These are phyloP conservation scores for Fusarium sp. DNA, from an alignment of 2,329 filamentous ascomycete genomes.

Conservation along the genomic window DNA sequence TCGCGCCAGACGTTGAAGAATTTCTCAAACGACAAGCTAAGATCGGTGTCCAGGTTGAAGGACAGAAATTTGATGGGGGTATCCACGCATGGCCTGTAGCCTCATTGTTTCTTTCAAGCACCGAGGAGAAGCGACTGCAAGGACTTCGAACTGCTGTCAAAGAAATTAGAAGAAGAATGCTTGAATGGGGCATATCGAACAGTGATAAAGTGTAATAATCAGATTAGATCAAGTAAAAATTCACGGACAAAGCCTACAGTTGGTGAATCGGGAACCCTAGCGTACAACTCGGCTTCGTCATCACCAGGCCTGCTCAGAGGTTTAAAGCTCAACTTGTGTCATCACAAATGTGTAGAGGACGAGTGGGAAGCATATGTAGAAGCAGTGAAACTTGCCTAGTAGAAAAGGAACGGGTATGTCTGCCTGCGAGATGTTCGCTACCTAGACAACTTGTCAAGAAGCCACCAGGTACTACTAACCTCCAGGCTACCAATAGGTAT, in stretches of 20 bases:
- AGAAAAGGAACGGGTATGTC: background rate
- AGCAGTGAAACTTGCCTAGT: conserved; percentile 21
- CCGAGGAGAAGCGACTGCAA: conserved; percentile 60
- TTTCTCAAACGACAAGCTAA: conserved; percentile 67
- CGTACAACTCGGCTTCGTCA: conserved; percentile 62
- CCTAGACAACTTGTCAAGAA: background rate
- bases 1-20: conserved; percentile 74
- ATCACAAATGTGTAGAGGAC: conserved; percentile 47
- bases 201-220: conserved; percentile 52
- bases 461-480: background rate
- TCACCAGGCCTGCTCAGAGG: conserved; percentile 49
- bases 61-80: conserved; percentile 70
- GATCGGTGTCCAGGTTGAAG: conserved; percentile 64
- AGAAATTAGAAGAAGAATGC: conserved; percentile 52
- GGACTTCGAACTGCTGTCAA: conserved; percentile 59
- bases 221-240: conserved; percentile 74
- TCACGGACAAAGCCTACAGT: conserved; percentile 48
- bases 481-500: background rate
- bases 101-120: conserved; percentile 64
- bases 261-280: conserved; percentile 59
- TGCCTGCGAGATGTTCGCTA: background rate
- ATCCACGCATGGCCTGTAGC: conserved; percentile 89
- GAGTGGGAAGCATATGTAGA: background rate
- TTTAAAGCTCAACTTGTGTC: conserved; percentile 55
- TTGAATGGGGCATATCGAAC: conserved; percentile 29